Evolutionary conservation across 352 stramenopile species (phyloP).

Genomic region (Pythium angustatum): DNA sequence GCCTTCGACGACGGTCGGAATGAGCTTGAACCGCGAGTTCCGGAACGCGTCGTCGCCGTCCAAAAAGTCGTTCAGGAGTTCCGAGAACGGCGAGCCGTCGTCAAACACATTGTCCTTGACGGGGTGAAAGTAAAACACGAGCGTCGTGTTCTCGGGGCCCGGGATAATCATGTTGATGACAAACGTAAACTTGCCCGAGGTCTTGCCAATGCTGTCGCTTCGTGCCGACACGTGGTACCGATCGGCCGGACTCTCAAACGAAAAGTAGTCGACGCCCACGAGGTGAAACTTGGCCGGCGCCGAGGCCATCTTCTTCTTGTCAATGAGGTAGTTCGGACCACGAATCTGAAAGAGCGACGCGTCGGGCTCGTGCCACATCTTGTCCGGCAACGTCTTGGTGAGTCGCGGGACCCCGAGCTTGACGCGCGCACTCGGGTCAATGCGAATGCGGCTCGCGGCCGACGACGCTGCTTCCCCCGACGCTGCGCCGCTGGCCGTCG

Average conservation of each 20-base stretch:
- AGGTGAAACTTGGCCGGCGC: constrained; percentile 72
- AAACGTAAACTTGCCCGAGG: constrained; percentile 81
- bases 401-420: constrained; percentile 68
- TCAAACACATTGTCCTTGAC: constrained; percentile 81
- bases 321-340: constrained; percentile 85
- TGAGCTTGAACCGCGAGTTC: constrained; percentile 98
- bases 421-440: constrained; percentile 55
- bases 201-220: constrained; percentile 71
- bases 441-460: constrained; percentile 36
- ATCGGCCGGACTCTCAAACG: constrained; percentile 69
- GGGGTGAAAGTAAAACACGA: constrained; percentile 89
- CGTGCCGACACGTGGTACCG: constrained; percentile 79
- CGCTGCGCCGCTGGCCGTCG: constrained; percentile 16
- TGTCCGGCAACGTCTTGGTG: constrained; percentile 71
- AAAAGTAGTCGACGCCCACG: constrained; percentile 79
- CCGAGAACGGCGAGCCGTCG: constrained; percentile 85
- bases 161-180: constrained; percentile 91
- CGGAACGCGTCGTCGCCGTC: constrained; percentile 95
- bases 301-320: constrained; percentile 89
- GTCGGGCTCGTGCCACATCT: constrained; percentile 86
- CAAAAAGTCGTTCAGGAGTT: constrained; percentile 89
- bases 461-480: constrained; percentile 18
- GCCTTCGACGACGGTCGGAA: constrained; percentile 95
- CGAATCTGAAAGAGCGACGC: constrained; percentile 81
- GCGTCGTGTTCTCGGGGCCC: constrained; percentile 67